Conservation (phyloP, 495 filamentous ascomycete species). For the Cudoniella acicularis region DNA sequence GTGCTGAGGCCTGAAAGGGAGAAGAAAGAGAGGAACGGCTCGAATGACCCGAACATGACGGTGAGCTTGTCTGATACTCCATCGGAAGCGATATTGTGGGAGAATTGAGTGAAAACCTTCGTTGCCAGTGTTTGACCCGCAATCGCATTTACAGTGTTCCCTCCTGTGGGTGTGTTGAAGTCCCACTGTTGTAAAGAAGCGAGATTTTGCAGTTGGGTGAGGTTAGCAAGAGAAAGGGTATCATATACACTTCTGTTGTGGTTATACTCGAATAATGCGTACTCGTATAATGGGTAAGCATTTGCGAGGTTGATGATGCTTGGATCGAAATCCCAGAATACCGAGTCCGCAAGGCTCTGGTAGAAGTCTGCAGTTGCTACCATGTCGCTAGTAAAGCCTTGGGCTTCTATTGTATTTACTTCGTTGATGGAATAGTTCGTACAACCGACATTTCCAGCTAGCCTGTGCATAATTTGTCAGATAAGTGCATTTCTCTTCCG, state of each 20-base stretch:
- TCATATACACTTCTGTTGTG: conserved; percentile 51
- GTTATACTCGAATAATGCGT: conserved; percentile 58
- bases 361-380: conserved; percentile 48
- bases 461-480: conserved; percentile 11
- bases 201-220: conserved; percentile 50
- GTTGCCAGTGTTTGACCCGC: conserved; percentile 54
- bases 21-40: conserved; percentile 60
- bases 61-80: conserved; percentile 48
- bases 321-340: conserved; percentile 26
- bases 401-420: conserved; percentile 36
- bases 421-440: conserved; percentile 35
- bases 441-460: conserved; percentile 53
- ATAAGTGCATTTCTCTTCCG: too few relatives aligned
- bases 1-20: conserved; percentile 49
- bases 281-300: conserved; percentile 32
- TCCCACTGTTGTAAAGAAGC: conserved; percentile 55
- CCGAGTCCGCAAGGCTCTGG: conserved; percentile 34
- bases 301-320: conserved; percentile 37
- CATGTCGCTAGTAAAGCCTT: conserved; percentile 34
- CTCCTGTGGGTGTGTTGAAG: conserved; percentile 50
- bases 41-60: conserved; percentile 56
- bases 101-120: conserved; percentile 36
- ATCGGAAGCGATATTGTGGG: conserved; percentile 6
- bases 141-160: conserved; percentile 46
- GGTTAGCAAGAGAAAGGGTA: conserved; percentile 37